Evolutionary conservation across 2,329 filamentous ascomycete genomes (phyloP), one percentile per base, ranked within the genome.

Genomic region (Microsporum canis): DNA sequence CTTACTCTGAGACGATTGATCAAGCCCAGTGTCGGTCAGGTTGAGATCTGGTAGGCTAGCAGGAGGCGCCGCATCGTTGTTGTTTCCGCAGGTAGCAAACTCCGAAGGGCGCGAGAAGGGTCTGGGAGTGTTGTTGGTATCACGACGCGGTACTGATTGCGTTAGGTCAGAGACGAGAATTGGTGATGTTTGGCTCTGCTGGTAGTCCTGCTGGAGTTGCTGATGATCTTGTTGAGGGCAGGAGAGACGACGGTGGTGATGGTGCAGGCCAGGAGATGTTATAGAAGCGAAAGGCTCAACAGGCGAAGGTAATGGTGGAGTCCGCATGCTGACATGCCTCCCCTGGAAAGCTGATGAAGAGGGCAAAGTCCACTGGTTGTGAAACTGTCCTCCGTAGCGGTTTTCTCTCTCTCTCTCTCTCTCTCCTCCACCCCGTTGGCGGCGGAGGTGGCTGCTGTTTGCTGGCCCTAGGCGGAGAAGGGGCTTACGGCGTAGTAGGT

Each of bases 301-400:
- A 65, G 72, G 72, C 63, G 73, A 75, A 66, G 73, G 69, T 66
- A 72, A 71, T 64, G 73, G 71, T 71, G 72, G 68, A 62, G 70
- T 73, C 67, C 70, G 74, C 71, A 72, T 72, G 62, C 67, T 71
- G 67, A 68, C 67, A 67, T 71, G 67, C 66, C 73, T 70, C 66
- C 68, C 71, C 73, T 72, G 17, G 36, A 10, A 29, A 55, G 33
- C 3, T 3, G 43, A 23, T 7, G 33, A 34, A 38, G 17, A n/a
- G 38, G 33, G 38, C 7, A 5, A 38, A 31, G 38, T 8, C 29
- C 31, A 7, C 31, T 17, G 34, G 34, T 17, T 12, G 17, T 43
- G 31, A 47, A 23, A 33, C 29, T 27, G 38, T 17, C 10, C 17
- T 17, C 27, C n/a, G 57, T 34, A 17, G 6, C 10, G 38, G 34